Base-by-base conservation (phyloP, 2,329 filamentous ascomycete species). In the Microcera coccophila region DNA sequence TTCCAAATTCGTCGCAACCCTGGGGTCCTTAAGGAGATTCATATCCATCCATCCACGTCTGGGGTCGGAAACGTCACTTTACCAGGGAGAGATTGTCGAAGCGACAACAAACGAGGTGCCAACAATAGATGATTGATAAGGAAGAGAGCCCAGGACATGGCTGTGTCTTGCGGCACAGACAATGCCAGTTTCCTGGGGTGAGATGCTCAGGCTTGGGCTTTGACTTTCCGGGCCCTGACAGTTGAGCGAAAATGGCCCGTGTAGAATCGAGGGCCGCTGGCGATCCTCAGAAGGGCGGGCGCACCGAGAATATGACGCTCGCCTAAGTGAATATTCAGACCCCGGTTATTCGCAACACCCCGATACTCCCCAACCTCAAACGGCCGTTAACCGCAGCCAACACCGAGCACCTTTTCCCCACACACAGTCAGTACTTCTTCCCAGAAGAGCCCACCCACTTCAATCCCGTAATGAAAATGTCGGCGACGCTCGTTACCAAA, bases 321-420 rank as follows among this genome's bases (percentile, higher is more conserved):
- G 47, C 35, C 46, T 53, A 53, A 45, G 33, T 53, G 50, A 47
- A 51, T 53, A 46, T 44, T 45, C 38, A 46, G 37, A 29, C 48
- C 40, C 38, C 33, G 39, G 11, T 9, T 43, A 44, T 16, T 20
- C 42, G 41, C 50, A 52, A 49, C 20, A n/a, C 36, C 46, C 26
- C 43, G 15, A 7, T 54, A 54, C 22, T 1, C 34, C 26, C 38
- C 52, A 44, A 31, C 41, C 40, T 54, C 51, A 49, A 54, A 54
- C 51, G 51, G 51, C 38, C 19, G 26, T 19, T 21, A 24, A 18
- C 4, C 12, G 16, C 35, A 35, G 18, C 22, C 38, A 21, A 35
- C 33, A 41, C 24, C 53, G 45, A 56, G 52, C 58, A 56, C 55
- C 55, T 53, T 57, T 53, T 52, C 5, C 35, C 55, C 33, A 45